Evolutionary conservation across 2,329 filamentous ascomycete genomes (phyloP).

Genomic region (Gyromitra esculenta): DNA sequence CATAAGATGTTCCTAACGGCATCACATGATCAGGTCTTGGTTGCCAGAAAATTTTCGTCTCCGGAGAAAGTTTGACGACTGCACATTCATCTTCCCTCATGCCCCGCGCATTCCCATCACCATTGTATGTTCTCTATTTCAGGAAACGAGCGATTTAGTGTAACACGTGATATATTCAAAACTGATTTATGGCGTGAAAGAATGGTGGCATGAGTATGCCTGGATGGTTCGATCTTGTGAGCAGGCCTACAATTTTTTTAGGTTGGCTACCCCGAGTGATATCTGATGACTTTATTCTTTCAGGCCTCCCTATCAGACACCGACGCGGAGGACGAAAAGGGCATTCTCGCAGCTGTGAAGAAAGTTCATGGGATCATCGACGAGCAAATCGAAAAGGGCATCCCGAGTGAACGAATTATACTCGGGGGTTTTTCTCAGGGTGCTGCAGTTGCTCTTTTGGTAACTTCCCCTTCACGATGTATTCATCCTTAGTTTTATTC

Average conservation of each 20-base stretch:
- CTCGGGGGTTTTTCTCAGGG: constrained; percentile 88
- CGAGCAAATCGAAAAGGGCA: constrained; percentile 80
- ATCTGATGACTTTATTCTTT: constrained; percentile 36
- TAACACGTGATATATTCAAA: not conserved
- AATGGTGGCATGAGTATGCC: constrained; percentile 83
- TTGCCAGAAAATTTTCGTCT: constrained; percentile 88
- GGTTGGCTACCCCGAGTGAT: constrained; percentile 55
- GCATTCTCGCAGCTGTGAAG: constrained; percentile 76
- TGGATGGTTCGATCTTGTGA: constrained; percentile 85
- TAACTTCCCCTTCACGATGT: constrained; percentile 22
- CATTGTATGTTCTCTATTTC: constrained; percentile 59
- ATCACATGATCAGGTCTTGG: constrained; percentile 66
- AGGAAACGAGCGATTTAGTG: too few species aligned
- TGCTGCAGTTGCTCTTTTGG: constrained; percentile 83
- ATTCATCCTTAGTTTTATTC: not conserved
- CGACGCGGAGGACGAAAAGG: constrained; percentile 72
- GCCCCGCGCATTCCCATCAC: constrained; percentile 88
- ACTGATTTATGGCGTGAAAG: constrained; percentile 61
- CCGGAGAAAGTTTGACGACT: constrained; percentile 81
- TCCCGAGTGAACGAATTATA: constrained; percentile 83
- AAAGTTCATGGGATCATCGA: constrained; percentile 84
- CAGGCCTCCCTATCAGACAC: constrained; percentile 63
- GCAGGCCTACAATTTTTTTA: constrained; percentile 49
- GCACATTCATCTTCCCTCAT: constrained; percentile 93
- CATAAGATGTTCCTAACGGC: constrained; percentile 15